Evolutionary conservation across 768 basidiomycete genomes (phyloP).

Genomic region (Auricularia sp.): DNA sequence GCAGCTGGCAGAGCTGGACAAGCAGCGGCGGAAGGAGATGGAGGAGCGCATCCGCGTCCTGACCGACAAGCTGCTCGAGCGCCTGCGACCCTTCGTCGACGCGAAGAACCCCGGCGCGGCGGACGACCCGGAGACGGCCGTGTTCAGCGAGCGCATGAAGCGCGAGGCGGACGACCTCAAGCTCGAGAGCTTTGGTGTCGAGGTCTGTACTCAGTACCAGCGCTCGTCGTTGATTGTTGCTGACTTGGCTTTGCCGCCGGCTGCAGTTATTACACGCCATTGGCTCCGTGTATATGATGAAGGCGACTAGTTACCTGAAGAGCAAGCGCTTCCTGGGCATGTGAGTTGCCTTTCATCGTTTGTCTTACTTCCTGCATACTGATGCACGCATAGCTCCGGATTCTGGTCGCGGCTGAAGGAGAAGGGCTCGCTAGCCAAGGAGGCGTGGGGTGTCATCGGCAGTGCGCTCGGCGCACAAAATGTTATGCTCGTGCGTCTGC

Average conservation of each 20-base stretch:
- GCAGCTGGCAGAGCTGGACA: conserved; percentile 74
- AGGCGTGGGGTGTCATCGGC: conserved; percentile 93
- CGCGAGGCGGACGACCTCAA: conserved; percentile 91
- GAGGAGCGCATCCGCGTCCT: conserved; percentile 66
- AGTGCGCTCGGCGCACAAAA: conserved; percentile 42
- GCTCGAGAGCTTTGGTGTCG: conserved; percentile 94
- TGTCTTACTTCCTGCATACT: neutral
- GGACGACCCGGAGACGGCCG: conserved; percentile 72
- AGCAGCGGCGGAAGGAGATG: conserved; percentile 69
- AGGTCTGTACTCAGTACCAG: conserved; percentile 38
- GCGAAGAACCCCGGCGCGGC: conserved; percentile 55
- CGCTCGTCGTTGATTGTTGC: no score
- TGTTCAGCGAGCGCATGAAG: conserved; percentile 67
- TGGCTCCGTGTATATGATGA: conserved; percentile 85
- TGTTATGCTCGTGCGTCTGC: conserved; percentile 1
- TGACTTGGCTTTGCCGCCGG: no score
- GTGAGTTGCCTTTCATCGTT: conserved; percentile 31
- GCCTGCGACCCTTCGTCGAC: conserved; percentile 61
- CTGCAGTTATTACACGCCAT: conserved; percentile 77
- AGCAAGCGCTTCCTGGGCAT: conserved; percentile 85
- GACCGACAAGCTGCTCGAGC: conserved; percentile 69
- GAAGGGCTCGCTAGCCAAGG: conserved; percentile 85
- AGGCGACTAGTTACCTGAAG: conserved; percentile 85
- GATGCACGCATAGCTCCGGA: conserved; percentile 46
- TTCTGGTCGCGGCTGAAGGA: conserved; percentile 93